A percentile compares a stretch with the other conserved stretches of the same genome.
These are phyloP conservation scores for Pseudogymnoascus sp. DNA, from an alignment of 2,329 filamentous ascomycete species.

Conservation along the genomic window DNA sequence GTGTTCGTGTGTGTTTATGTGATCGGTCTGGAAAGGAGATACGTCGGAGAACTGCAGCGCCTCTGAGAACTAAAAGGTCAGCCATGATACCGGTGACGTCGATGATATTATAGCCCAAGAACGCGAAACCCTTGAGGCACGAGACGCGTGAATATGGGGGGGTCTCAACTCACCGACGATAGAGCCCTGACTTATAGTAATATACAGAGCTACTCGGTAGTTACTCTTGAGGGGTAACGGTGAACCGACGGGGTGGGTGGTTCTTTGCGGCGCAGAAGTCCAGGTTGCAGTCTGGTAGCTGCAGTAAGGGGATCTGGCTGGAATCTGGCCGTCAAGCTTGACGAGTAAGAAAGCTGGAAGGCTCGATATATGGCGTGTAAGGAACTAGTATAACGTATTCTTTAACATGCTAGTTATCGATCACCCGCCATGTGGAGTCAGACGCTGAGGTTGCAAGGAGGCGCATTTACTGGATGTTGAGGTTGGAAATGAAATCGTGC, in stretches of 20 bases:
- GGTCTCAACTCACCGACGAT: not conserved
- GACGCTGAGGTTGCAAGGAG: not conserved
- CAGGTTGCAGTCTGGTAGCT: not conserved
- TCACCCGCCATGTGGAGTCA: conserved; percentile 3
- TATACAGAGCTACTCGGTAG: not conserved
- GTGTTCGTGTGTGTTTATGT: conserved; percentile 29
- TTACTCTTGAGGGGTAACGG: conserved; percentile 1
- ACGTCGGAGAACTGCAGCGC: conserved; percentile 33
- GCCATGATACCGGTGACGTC: conserved; percentile 27
- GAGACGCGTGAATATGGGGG: not conserved
- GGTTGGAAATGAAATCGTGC: conserved; percentile 6
- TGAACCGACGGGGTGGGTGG: not conserved
- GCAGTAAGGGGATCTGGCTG: conserved; percentile 3
- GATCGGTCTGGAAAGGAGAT: conserved; percentile 35
- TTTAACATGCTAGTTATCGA: conserved; percentile 2
- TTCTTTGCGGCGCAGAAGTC: not conserved
- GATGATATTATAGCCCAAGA: conserved; percentile 1
- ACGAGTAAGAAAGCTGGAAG: not conserved
- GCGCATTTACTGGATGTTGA: not conserved
- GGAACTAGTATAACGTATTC: not conserved
- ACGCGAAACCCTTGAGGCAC: not conserved
- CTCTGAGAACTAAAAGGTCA: conserved; percentile 36
- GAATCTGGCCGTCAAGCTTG: not conserved
- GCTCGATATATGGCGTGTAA: not conserved
- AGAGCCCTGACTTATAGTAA: conserved; percentile 1